Evolutionary conservation across 805 yeast genomes (phyloP), one percentile per base, ranked within the genome.

Genomic region (Myxozyma melibiosi): DNA sequence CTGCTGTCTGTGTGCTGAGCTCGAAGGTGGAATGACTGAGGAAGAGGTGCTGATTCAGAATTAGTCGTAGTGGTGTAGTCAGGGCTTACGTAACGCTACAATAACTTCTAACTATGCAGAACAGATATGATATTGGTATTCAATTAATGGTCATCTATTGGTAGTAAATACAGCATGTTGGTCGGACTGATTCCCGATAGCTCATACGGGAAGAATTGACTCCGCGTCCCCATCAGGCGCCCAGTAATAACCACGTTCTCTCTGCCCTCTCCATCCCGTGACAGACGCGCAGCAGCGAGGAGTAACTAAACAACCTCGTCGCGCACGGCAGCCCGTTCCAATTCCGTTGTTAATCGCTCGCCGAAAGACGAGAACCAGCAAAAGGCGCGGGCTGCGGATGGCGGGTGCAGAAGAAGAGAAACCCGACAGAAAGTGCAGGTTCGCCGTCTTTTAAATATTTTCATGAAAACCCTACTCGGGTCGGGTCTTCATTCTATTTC

Each of bases 121-220:
- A 16, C 24, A 44, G 27, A 18, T n/a, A n/a, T n/a, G n/a, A n/a
- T n/a, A n/a, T n/a, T n/a, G n/a, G n/a, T n/a, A n/a, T n/a, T n/a
- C n/a, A n/a, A n/a, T n/a, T n/a, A n/a, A n/a, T n/a, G n/a, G n/a
- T n/a, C n/a, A n/a, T n/a, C n/a, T n/a, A n/a, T n/a, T n/a, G n/a
- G n/a, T n/a, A 28, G 13, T 45, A 7, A 7, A 16, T 7, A 39
- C 27, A 24, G n/a, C 16, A 48, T 56, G 38, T 56, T 35, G 53
- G 60, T 56, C 53, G 49, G 43, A 46, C 60, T 56, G 60, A 56
- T 56, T 56, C 60, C 60, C 60, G 34, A 25, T 30, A 35, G 34
- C 35, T 56, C 60, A 55, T 7, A 40, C 57, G 43, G 35, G 16
- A 35, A 20, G 4, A 50, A 7, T 38, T 38, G n/a, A n/a, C 28